A percentile compares a stretch with the other conserved stretches of the same genome.
Evolutionary conservation across 352 stramenopile genomes (phyloP).

Genomic region (Phytophthora capsici): DNA sequence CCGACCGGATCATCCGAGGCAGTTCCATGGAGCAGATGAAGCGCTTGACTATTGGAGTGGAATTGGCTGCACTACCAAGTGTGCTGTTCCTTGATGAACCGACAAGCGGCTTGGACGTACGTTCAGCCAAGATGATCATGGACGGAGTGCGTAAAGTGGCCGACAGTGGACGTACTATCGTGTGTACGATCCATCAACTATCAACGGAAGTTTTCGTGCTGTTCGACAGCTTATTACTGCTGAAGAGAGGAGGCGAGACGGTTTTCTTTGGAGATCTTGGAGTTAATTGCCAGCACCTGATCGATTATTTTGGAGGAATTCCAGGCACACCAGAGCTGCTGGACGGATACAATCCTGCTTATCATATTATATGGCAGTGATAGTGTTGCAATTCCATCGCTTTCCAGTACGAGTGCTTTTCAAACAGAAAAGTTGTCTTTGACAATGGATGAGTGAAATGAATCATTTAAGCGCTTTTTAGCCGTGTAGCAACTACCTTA

Average conservation of each 20-base stretch:
- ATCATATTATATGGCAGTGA: too few relatives aligned
- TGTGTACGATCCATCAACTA: slow-evolving; percentile 85
- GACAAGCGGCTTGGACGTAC: slow-evolving; percentile 82
- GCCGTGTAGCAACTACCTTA: too few relatives aligned
- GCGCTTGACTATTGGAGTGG: slow-evolving; percentile 50
- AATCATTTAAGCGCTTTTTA: too few relatives aligned
- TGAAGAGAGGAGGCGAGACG: slow-evolving; percentile 81
- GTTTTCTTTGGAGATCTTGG: slow-evolving; percentile 85
- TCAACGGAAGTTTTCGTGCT: slow-evolving; percentile 37
- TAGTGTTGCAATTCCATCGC: too few relatives aligned
- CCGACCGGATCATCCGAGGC: too few relatives aligned
- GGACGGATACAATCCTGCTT: slow-evolving; percentile 53
- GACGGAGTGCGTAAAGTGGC: slow-evolving; percentile 88
- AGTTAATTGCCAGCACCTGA: slow-evolving; percentile 44
- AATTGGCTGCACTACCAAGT: slow-evolving; percentile 78
- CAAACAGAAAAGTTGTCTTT: too few relatives aligned
- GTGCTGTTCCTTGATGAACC: slow-evolving; percentile 87
- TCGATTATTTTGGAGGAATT: slow-evolving; percentile 67
- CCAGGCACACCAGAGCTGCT: slow-evolving; percentile 50
- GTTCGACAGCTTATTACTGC: slow-evolving; percentile 81
- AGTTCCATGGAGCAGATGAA: too few relatives aligned
- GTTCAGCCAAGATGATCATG: slow-evolving; percentile 87
- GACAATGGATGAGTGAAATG: too few relatives aligned
- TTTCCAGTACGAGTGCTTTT: too few relatives aligned
- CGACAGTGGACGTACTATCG: slow-evolving; percentile 69